Conservation (phyloP, 208 protist species). For the Trypanosoma scelopori region DNA sequence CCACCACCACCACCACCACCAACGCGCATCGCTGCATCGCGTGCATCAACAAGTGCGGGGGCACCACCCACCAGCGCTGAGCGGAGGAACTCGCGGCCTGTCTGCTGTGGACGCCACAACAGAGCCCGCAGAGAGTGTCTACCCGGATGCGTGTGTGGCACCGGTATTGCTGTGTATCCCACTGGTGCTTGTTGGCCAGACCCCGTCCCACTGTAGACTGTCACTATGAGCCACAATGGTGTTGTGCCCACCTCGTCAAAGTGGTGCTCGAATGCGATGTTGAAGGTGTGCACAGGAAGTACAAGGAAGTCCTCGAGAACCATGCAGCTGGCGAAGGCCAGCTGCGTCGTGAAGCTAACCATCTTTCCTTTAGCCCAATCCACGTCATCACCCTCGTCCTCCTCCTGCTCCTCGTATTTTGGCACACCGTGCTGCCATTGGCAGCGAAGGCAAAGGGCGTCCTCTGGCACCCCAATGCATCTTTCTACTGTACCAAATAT, state of each 20-base stretch:
- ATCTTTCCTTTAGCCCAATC: neutral
- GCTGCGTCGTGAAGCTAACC: constrained; percentile 52
- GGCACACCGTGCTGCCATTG: constrained; percentile 32
- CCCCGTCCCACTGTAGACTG: constrained; percentile 55
- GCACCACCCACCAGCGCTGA: constrained; percentile 57
- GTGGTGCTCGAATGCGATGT: constrained; percentile 60
- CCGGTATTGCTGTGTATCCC: constrained; percentile 54
- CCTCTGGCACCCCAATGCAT: constrained; percentile 42
- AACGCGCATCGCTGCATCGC: constrained; percentile 33
- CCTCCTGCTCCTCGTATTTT: neutral
- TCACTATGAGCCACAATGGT: constrained; percentile 56
- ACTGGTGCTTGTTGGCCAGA: constrained; percentile 51
- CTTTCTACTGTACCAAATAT: constrained; percentile 64
- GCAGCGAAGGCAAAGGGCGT: constrained; percentile 53
- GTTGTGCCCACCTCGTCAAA: constrained; percentile 31
- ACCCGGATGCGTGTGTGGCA: constrained; percentile 51
- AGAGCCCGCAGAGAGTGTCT: constrained; percentile 35
- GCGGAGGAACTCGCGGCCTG: constrained; percentile 58
- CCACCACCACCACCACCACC: constrained; percentile 11
- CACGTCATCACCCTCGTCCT: neutral
- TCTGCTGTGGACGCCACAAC: constrained; percentile 64
- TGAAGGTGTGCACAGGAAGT: constrained; percentile 64
- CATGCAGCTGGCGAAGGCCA: constrained; percentile 44
- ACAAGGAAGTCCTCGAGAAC: constrained; percentile 46
- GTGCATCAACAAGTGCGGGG: constrained; percentile 51